Evolutionary conservation across 2,329 filamentous ascomycete species (phyloP).

Genomic region (Apiospora phragmitis): DNA sequence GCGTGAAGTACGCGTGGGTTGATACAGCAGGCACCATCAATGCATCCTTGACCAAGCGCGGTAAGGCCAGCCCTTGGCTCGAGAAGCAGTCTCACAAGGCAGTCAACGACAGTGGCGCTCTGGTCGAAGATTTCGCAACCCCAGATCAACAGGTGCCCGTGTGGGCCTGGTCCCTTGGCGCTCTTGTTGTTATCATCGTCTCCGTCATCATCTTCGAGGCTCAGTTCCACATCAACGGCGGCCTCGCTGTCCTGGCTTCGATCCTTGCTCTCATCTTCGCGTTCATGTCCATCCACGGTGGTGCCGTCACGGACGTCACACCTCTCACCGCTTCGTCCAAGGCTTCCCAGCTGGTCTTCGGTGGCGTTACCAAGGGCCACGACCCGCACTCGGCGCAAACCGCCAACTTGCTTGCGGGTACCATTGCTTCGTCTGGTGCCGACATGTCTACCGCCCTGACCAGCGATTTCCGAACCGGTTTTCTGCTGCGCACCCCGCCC

Average conservation of each 20-base stretch:
- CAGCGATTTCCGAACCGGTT: slow-evolving; percentile 52
- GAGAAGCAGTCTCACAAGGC: slow-evolving; percentile 4
- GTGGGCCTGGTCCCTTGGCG: slow-evolving; percentile 46
- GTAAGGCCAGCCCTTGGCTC: slow-evolving; percentile 34
- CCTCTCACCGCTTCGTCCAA: slow-evolving; percentile 53
- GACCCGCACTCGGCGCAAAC: slow-evolving; percentile 42
- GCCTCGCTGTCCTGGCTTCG: slow-evolving; percentile 48
- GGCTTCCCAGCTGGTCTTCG: slow-evolving; percentile 52
- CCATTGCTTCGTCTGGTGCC: slow-evolving; percentile 32
- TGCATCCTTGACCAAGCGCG: slow-evolving; percentile 36
- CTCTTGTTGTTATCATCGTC: slow-evolving; percentile 42
- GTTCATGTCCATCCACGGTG: slow-evolving; percentile 51
- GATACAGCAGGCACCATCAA: slow-evolving; percentile 45
- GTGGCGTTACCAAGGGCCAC: slow-evolving; percentile 47
- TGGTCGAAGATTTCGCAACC: slow-evolving; percentile 15
- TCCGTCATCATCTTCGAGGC: slow-evolving; percentile 44
- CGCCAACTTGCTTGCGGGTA: slow-evolving; percentile 50
- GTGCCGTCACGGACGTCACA: slow-evolving; percentile 49
- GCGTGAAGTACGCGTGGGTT: slow-evolving; percentile 48
- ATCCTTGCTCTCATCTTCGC: slow-evolving; percentile 52
- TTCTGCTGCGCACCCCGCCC: slow-evolving; percentile 51
- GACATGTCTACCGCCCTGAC: slow-evolving; percentile 39
- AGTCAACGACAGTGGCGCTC: neutral
- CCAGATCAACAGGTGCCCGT: slow-evolving; percentile 41
- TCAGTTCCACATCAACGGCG: slow-evolving; percentile 47